Percentiles rank a stretch among this genome's conserved stretches.
Evolutionary conservation across 164 flowering plant species (phyloP).

Genomic region (Kingdonia uniflora): DNA sequence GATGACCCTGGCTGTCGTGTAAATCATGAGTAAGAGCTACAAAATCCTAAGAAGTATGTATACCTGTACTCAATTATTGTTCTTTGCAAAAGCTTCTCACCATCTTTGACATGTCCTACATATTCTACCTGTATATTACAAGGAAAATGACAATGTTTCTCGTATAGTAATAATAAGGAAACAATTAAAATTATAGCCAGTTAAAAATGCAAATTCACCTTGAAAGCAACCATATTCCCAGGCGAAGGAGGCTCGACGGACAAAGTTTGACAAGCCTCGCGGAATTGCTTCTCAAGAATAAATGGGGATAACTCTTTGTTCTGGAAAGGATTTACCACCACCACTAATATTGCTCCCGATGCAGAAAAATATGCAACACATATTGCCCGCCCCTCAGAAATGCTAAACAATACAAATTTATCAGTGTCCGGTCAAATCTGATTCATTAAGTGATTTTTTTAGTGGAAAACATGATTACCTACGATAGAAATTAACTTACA

Average conservation of each 20-base stretch:
- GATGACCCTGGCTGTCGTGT: too few relatives aligned
- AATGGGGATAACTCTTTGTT: constrained; percentile 64
- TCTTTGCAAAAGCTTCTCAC: constrained; percentile 65
- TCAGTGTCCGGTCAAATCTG: not conserved
- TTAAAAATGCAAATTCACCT: constrained; percentile 41
- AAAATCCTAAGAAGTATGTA: too few relatives aligned
- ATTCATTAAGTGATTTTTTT: too few relatives aligned
- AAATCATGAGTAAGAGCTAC: too few relatives aligned
- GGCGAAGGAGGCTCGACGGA: constrained; percentile 35
- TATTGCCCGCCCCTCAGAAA: constrained; percentile 74
- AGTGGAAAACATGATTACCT: too few relatives aligned
- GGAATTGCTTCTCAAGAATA: constrained; percentile 67
- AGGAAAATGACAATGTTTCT: constrained; percentile 3
- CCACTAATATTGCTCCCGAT: constrained; percentile 39
- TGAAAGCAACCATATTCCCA: constrained; percentile 36
- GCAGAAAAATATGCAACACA: constrained; percentile 63
- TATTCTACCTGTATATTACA: constrained; percentile 57
- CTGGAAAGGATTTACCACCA: constrained; percentile 81
- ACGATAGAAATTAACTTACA: too few relatives aligned
- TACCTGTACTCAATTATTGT: constrained; percentile 63
- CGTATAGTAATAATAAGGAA: constrained; percentile 2
- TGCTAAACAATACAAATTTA: constrained; percentile 29
- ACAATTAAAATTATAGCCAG: not conserved
- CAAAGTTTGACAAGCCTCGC: constrained; percentile 69
- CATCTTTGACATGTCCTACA: constrained; percentile 64